phyloP scores from a whole-genome alignment of 2,329 filamentous ascomycete genomes.

The Blumeria hordei region DNA sequence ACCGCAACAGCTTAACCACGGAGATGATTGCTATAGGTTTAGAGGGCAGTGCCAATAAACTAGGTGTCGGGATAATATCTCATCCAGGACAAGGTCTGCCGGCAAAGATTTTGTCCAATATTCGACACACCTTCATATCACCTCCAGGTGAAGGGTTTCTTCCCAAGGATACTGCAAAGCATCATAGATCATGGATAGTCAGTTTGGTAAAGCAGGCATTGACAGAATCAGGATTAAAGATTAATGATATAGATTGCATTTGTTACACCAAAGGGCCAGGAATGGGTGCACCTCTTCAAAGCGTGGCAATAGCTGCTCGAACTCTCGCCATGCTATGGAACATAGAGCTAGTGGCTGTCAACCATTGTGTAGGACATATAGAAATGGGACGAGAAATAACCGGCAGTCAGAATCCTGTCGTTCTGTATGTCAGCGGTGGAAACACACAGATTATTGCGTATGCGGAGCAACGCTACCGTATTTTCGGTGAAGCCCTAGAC shows the following conservation, averaged over 20 bases:
- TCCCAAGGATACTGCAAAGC: conserved; percentile 82
- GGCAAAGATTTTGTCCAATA: conserved; percentile 63
- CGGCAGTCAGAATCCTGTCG: conserved; percentile 71
- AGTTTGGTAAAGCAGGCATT: conserved; percentile 60
- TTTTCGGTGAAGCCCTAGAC: conserved; percentile 93
- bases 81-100: conserved; percentile 31
- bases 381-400: conserved; percentile 95
- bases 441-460: conserved; percentile 98
- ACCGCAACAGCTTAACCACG: background rate
- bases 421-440: conserved; percentile 83
- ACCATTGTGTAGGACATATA: conserved; percentile 96
- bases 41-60: conserved; percentile 94
- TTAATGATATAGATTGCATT: conserved; percentile 60
- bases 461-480: conserved; percentile 79
- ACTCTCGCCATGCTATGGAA: conserved; percentile 65
- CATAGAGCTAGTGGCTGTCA: conserved; percentile 78
- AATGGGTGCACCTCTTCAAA: conserved; percentile 82
- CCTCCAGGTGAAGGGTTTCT: conserved; percentile 87
- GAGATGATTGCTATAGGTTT: conserved; percentile 44
- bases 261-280: conserved; percentile 92
- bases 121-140: conserved; percentile 80
- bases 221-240: conserved; percentile 34
- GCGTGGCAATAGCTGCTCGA: conserved; percentile 65
- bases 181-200: conserved; percentile 74
- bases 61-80: conserved; percentile 76